Evolutionary conservation across 352 stramenopile species (phyloP).

Genomic region (Globisporangium spiculum): DNA sequence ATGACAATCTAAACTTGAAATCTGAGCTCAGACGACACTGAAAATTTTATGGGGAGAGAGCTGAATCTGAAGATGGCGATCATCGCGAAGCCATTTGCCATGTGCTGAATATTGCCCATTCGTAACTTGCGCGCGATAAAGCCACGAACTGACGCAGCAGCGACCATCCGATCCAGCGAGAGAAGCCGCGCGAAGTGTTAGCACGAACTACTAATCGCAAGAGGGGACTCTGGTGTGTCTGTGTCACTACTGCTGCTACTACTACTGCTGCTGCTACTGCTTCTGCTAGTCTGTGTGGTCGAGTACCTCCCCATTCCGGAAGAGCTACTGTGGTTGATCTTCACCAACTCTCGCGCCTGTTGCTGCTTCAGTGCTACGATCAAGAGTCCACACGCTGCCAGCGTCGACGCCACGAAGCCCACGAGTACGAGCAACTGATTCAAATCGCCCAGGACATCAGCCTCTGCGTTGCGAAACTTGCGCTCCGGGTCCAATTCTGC

Average conservation of each 20-base stretch:
- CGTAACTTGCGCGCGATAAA: neutral
- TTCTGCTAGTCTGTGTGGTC: neutral
- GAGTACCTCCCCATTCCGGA: neutral
- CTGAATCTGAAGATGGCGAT: neutral
- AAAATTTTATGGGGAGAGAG: neutral
- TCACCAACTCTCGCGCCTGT: neutral
- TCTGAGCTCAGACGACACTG: neutral
- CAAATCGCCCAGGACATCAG: constrained; percentile 10
- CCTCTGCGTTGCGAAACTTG: constrained; percentile 5
- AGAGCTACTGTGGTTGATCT: neutral
- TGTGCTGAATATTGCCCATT: neutral
- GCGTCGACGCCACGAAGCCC: neutral
- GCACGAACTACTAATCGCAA: neutral
- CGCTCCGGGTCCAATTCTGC: neutral
- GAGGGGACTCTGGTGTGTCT: neutral
- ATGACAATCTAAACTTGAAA: neutral
- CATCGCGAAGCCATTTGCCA: neutral
- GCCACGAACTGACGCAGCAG: neutral
- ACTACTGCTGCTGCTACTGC: neutral
- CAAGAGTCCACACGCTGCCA: neutral
- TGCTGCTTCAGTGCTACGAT: constrained; percentile 5
- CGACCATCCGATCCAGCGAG: neutral
- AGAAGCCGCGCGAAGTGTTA: neutral
- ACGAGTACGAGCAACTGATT: constrained; percentile 5
- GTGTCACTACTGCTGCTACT: neutral